phyloP scores from a whole-genome alignment of 139 green algal species.

The Picochlorum sp. region DNA sequence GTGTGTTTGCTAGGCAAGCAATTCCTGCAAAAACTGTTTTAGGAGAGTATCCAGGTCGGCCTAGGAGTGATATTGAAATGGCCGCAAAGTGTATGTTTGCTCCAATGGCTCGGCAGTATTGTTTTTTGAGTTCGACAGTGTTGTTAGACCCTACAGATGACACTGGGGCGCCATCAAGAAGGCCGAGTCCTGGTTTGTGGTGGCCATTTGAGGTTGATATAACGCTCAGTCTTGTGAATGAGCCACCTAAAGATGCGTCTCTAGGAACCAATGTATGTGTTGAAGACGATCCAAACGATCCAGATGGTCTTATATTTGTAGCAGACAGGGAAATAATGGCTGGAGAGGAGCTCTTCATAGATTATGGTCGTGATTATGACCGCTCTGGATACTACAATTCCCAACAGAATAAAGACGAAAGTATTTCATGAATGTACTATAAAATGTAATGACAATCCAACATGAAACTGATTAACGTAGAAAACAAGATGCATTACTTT shows the following conservation, averaged over 20 bases:
- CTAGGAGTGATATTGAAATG: slow-evolving; percentile 25
- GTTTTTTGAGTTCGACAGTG: slow-evolving; percentile 17
- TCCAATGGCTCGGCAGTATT: slow-evolving; percentile 19
- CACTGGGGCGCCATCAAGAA: slow-evolving; percentile 10
- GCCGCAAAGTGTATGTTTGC: slow-evolving; percentile 18
- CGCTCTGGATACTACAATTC: slow-evolving; percentile 11
- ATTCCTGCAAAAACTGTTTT: slow-evolving; percentile 31
- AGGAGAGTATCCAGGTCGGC: slow-evolving; percentile 41
- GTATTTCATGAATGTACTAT: no score
- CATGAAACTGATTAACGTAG: no score
- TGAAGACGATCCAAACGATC: slow-evolving; percentile 15
- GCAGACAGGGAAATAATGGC: background rate
- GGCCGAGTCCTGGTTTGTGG: slow-evolving; percentile 21
- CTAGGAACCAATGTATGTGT: slow-evolving; percentile 27
- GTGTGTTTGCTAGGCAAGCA: slow-evolving; percentile 29
- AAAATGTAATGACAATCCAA: no score
- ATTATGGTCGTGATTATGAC: slow-evolving; percentile 41
- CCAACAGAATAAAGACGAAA: background rate
- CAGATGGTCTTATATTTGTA: slow-evolving; percentile 5
- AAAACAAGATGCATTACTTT: slow-evolving; percentile 5
- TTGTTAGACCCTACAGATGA: slow-evolving; percentile 41
- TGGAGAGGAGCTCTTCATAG: slow-evolving; percentile 35
- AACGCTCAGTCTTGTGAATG: slow-evolving; percentile 36
- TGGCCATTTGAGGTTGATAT: slow-evolving; percentile 29
- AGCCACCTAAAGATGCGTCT: slow-evolving; percentile 18